Evolutionary conservation across 2,329 filamentous ascomycete genomes (phyloP).

Genomic region (Diaporthe sp.): DNA sequence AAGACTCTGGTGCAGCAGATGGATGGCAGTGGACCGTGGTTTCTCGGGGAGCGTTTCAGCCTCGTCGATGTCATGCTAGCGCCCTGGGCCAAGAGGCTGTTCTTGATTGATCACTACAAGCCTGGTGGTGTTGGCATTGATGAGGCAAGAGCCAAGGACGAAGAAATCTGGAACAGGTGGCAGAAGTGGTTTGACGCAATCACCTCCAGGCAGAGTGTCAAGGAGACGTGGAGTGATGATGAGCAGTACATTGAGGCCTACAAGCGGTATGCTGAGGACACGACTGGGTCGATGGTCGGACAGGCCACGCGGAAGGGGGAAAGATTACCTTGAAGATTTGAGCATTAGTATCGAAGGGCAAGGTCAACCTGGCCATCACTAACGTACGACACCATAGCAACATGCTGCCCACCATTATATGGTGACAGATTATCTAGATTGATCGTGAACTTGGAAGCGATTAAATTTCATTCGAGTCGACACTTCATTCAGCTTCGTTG

Average conservation of each 20-base stretch:
- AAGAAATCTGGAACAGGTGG: conserved; percentile 75
- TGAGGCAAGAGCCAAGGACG: conserved; percentile 61
- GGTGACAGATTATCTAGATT: too few relatives aligned
- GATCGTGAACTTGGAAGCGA: too few relatives aligned
- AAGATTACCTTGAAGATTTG: conserved; percentile 66
- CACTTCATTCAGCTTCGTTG: too few relatives aligned
- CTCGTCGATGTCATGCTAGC: conserved; percentile 80
- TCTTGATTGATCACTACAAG: conserved; percentile 84
- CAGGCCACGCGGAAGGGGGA: conserved; percentile 74
- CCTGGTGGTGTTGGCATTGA: conserved; percentile 64
- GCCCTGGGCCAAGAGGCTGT: conserved; percentile 80
- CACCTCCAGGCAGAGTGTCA: conserved; percentile 71
- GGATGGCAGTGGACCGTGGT: conserved; percentile 72
- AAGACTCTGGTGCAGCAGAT: conserved; percentile 74
- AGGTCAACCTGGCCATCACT: not conserved
- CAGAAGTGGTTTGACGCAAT: conserved; percentile 74
- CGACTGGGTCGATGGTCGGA: conserved; percentile 72
- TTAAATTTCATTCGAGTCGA: too few relatives aligned
- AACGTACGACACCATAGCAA: not conserved
- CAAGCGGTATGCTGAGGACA: conserved; percentile 75
- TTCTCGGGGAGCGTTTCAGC: conserved; percentile 73
- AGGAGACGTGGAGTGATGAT: conserved; percentile 76
- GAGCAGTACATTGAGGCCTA: conserved; percentile 79
- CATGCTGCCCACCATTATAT: not conserved
- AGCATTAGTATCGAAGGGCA: fast-evolving